phyloP scores from a whole-genome alignment of 148 eudicot genomes.

The Diospyros kaki region DNA sequence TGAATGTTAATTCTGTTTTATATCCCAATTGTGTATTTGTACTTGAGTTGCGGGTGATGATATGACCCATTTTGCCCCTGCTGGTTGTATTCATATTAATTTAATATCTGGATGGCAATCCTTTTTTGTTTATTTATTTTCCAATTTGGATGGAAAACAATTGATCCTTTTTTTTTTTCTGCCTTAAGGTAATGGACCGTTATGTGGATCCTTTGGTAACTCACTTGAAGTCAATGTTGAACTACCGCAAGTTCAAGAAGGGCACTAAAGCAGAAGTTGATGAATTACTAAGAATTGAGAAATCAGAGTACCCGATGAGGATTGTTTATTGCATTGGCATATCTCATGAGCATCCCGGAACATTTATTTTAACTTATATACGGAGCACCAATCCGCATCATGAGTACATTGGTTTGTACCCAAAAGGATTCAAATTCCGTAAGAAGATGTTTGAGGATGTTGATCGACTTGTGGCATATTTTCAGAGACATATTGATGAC shows the following conservation, averaged over 20 bases:
- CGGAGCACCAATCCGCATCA: slow-evolving; percentile 90
- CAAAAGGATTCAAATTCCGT: slow-evolving; percentile 91
- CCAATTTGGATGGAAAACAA: too few species aligned
- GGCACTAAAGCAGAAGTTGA: slow-evolving; percentile 95
- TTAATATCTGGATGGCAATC: too few species aligned
- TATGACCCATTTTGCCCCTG: too few species aligned
- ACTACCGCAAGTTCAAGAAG: slow-evolving; percentile 72
- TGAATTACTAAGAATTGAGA: slow-evolving; percentile 64
- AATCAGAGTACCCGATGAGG: slow-evolving; percentile 60
- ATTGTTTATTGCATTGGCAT: slow-evolving; percentile 91
- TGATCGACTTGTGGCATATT: slow-evolving; percentile 78
- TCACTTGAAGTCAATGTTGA: slow-evolving; percentile 79
- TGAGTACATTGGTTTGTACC: slow-evolving; percentile 85
- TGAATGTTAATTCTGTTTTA: too few species aligned
- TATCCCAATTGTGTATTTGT: too few species aligned
- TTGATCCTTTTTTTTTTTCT: too few species aligned
- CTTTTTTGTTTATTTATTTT: too few species aligned
- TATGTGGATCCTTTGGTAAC: slow-evolving; percentile 91
- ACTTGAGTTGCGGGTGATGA: too few species aligned
- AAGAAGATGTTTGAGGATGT: slow-evolving; percentile 79
- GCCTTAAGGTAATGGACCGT: slow-evolving; percentile 99
- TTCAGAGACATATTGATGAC: slow-evolving; percentile 88
- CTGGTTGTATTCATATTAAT: too few species aligned
- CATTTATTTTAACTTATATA: slow-evolving; percentile 81
- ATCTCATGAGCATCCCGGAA: slow-evolving; percentile 96